Evolutionary conservation across 1,284 basidiomycete species (phyloP), one percentile per base, ranked within the genome.

Genomic region (Pterulicium gracile): DNA sequence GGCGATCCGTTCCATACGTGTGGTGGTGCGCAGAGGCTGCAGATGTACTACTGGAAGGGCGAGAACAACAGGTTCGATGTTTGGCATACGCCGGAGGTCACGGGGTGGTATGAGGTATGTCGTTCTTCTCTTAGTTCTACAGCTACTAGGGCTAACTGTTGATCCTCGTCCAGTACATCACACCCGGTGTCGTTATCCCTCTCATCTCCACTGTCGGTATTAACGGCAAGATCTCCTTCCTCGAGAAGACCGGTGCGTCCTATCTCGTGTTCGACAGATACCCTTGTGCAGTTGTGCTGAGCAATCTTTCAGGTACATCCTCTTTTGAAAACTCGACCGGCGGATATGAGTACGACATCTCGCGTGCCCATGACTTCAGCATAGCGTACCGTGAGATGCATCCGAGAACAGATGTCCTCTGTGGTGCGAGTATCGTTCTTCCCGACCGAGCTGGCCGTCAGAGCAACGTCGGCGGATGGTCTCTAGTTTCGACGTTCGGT

Each of bases 211-310:
- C 84, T 0, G 65, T 88, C 27, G 83, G 84, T 3, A 67, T 82
- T 59, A 88, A 88, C 66, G 75, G 79, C 65, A 88, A 88, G 56
- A 77, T 88, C 44, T 73, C 75, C 1, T 84, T 88, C 64, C 64
- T 88, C 4, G 84, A 88, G 62, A 88, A 88, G 59, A 50, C 48
- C 15, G 71, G 70, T 21, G 72, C 70, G 27, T 32, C 27, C 10
- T n/a, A 7, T 32, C 27, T n/a, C 27, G n/a, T 32, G n/a, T 32
- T 32, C 27, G 7, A 7, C 27, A 32, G n/a, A 32, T n/a, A 32
- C n/a, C 27, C 27, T 32, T n/a, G n/a, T 32, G 7, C n/a, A 7
- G 10, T 32, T 10, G n/a, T n/a, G 27, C 27, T 32, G 27, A 32
- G 7, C 27, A n/a, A 7, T 17, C n/a, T 7, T 17, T 60, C 19